A percentile compares a stretch with the other conserved stretches of the same genome.
These are phyloP conservation scores for Vairimorpha ceranae DNA, from an alignment of 371 early-diverging fungal genomes.

Conservation along the genomic window DNA sequence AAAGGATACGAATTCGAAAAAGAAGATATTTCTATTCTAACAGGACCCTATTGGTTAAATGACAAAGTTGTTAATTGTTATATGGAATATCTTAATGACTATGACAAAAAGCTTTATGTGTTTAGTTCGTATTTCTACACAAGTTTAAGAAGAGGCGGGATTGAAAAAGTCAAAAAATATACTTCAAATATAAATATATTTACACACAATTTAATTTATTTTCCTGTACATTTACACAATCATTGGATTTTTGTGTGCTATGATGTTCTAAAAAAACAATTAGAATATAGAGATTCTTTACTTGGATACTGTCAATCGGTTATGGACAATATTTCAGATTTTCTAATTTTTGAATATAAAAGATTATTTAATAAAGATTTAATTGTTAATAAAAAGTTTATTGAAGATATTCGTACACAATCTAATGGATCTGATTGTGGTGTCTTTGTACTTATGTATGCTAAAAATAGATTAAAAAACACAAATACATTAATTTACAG, in stretches of 20 bases:
- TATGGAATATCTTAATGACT: constrained; percentile 30
- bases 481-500: not conserved
- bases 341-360: constrained; percentile 69
- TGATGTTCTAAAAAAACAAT: constrained; percentile 67
- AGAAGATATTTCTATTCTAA: constrained; percentile 34
- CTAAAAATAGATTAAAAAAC: constrained; percentile 64
- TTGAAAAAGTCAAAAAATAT: constrained; percentile 26
- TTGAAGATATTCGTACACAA: constrained; percentile 69
- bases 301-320: constrained; percentile 65
- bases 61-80: constrained; percentile 57
- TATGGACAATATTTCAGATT: constrained; percentile 63
- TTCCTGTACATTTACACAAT: constrained; percentile 75
- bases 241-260: constrained; percentile 80
- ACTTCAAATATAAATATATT: constrained; percentile 67
- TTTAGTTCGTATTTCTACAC: constrained; percentile 46
- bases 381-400: not conserved
- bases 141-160: constrained; percentile 2
- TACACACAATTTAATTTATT: constrained; percentile 68
- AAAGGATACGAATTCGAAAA: constrained; percentile 9
- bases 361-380: constrained; percentile 39
- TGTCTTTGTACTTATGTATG: constrained; percentile 82
- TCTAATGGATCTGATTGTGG: constrained; percentile 85
- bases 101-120: constrained; percentile 4
- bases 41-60: constrained; percentile 41
- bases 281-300: constrained; percentile 78